Conservation (phyloP, 192 early-diverging fungal species). For the Umbelopsis ramanniana region DNA sequence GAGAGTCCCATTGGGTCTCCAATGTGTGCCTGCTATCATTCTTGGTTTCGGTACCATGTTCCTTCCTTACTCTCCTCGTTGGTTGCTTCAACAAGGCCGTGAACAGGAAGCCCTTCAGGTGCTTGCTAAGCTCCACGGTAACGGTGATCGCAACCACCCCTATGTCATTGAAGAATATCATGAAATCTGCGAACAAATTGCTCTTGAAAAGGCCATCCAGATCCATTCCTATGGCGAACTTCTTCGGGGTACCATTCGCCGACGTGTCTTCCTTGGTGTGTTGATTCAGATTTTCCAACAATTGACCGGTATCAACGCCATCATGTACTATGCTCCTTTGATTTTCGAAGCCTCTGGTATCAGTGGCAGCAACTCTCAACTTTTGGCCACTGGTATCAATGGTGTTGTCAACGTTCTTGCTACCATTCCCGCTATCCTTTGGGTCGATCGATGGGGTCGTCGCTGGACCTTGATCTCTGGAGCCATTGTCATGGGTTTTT, state of each 20-base stretch:
- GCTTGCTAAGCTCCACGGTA: slow-evolving; percentile 71
- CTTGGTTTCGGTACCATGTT: slow-evolving; percentile 69
- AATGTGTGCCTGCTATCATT: slow-evolving; percentile 78
- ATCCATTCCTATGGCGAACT: slow-evolving; percentile 67
- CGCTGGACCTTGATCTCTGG: slow-evolving; percentile 76
- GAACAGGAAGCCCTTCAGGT: slow-evolving; percentile 71
- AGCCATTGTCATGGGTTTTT: slow-evolving; percentile 63
- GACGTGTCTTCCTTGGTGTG: slow-evolving; percentile 69
- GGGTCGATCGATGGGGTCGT: slow-evolving; percentile 82
- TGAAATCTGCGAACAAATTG: slow-evolving; percentile 71
- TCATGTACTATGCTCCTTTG: slow-evolving; percentile 70
- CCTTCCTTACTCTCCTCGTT: slow-evolving; percentile 89
- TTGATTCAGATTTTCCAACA: slow-evolving; percentile 80
- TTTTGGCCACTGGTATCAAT: slow-evolving; percentile 46
- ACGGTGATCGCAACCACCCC: slow-evolving; percentile 59
- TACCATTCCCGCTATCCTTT: slow-evolving; percentile 86
- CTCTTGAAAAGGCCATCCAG: slow-evolving; percentile 62
- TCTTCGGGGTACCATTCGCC: slow-evolving; percentile 44
- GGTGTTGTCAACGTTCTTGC: slow-evolving; percentile 77
- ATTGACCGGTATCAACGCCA: slow-evolving; percentile 84
- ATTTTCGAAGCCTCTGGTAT: slow-evolving; percentile 49
- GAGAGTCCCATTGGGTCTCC: slow-evolving; percentile 84
- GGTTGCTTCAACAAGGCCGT: slow-evolving; percentile 73
- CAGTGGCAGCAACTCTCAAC: slow-evolving; percentile 24
- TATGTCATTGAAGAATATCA: slow-evolving; percentile 68